Evolutionary conservation across 345 rosid species (phyloP), one percentile per base, ranked within the genome.

Genomic region (Tarenaya hassleriana): DNA sequence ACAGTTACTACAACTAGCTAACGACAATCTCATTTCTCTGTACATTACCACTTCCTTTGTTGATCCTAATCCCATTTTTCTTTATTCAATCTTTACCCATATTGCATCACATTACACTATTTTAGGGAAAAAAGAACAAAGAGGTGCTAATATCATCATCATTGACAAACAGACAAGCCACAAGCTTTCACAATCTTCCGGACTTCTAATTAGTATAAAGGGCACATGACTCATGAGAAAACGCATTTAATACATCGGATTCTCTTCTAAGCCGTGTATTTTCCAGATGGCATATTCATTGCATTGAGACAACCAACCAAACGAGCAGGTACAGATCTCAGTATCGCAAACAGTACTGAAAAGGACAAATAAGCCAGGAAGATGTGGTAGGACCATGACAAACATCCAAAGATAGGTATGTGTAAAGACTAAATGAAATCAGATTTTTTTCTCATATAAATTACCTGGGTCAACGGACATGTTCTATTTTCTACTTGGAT

Each of bases 311-410:
- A 43, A 64, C 51, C 35, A 64, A 44, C 50, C 19, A 14, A 50
- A 58, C 33, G 51, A 52, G 56, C 16, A 2, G 12, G 38, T 32
- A 45, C 41, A 65, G 29, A 58, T 65, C 59, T 58, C 43, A 32
- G 70, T 40, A 66, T n/a, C n/a, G 59, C 40, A 60, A 59, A 47
- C 61, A 52, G 61, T 58, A 16, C 1, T 34, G 54, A 24, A 31
- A 24, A 41, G 11, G 60, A 52, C 56, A 66, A 59, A 24, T 10
- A 5, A 34, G 43, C 10, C 4, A 42, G 64, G 38, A 51, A 51
- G 58, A 66, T 46, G 65, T 66, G 60, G 35, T 33, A 33, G 70
- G 70, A 59, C 70, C 60, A 59, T 52, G 65, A 59, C 55, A 59
- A 44, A 33, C 55, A 59, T 65, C 58, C 60, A 66, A 52, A 52